phyloP scores from a whole-genome alignment of 495 filamentous ascomycete genomes.

The Gamarada debralockiae region DNA sequence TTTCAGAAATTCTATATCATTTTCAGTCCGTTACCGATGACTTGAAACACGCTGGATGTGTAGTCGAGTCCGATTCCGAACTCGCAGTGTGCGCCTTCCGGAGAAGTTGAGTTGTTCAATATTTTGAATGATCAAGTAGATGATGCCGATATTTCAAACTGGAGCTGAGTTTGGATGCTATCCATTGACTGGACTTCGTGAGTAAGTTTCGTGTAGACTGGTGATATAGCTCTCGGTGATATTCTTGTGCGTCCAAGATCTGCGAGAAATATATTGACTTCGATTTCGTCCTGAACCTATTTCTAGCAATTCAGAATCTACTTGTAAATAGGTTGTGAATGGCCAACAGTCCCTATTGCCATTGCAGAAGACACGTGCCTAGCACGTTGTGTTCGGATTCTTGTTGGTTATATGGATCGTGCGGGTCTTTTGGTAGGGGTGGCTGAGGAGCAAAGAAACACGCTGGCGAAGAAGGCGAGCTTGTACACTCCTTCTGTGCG shows the following conservation, averaged over 20 bases:
- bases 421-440: constrained; percentile 51
- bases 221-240: too few relatives aligned
- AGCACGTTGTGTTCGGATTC: constrained; percentile 34
- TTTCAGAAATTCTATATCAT: constrained; percentile 7
- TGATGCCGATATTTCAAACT: too few relatives aligned
- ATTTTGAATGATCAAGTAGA: too few relatives aligned
- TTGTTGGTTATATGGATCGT: constrained; percentile 51
- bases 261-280: constrained; percentile 47
- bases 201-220: too few relatives aligned
- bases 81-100: constrained; percentile 47
- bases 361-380: constrained; percentile 48
- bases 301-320: constrained; percentile 19
- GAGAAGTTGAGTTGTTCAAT: too few relatives aligned
- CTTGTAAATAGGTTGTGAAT: constrained; percentile 48
- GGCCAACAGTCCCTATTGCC: constrained; percentile 48
- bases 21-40: constrained; percentile 6
- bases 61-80: constrained; percentile 54
- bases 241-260: constrained; percentile 58
- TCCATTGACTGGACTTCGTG: too few relatives aligned
- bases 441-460: constrained; percentile 54
- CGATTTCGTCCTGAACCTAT: not conserved
- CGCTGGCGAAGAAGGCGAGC: constrained; percentile 40
- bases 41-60: constrained; percentile 38
- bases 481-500: constrained; percentile 55
- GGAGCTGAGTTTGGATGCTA: too few relatives aligned